Conservation (phyloP, 257 asterid genomes). For the Nicotiana sylvestris region DNA sequence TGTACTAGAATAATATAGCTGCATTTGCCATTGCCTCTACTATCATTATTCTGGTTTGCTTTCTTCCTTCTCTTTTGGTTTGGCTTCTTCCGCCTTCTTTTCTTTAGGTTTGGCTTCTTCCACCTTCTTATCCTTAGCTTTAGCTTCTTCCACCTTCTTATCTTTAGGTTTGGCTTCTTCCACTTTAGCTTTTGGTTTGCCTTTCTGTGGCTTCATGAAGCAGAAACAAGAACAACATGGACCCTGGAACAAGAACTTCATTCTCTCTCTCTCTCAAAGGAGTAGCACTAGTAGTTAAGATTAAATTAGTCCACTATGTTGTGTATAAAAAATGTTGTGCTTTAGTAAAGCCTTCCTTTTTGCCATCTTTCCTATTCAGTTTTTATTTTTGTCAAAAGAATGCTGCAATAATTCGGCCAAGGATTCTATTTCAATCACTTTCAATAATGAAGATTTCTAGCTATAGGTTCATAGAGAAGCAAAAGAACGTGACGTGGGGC, state of each 20-base stretch:
- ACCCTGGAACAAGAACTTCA: constrained; percentile 32
- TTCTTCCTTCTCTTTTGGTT: constrained; percentile 7
- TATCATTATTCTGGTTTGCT: constrained; percentile 5
- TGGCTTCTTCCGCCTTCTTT: not conserved
- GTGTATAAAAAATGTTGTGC: not conserved
- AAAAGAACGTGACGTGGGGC: constrained; percentile 8
- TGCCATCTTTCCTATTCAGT: not conserved
- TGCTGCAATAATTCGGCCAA: not conserved
- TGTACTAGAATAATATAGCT: not conserved
- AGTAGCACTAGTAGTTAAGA: not conserved
- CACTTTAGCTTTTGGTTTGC: constrained; percentile 15
- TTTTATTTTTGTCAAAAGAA: not conserved
- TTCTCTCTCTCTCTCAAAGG: not conserved
- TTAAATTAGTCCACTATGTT: not conserved
- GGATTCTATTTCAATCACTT: constrained; percentile 7
- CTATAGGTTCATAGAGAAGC: not conserved
- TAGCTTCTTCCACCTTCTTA: not conserved
- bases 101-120: constrained; percentile 7
- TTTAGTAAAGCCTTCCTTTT: not conserved
- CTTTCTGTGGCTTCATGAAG: constrained; percentile 25
- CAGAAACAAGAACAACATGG: constrained; percentile 36
- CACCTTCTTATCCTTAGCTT: constrained; percentile 1
- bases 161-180: constrained; percentile 7
- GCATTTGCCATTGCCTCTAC: not conserved
- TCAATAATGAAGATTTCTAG: not conserved